Evolutionary conservation across 768 basidiomycete genomes (phyloP), one percentile per base, ranked within the genome.

Genomic region (Lactarius pseudohatsudake): DNA sequence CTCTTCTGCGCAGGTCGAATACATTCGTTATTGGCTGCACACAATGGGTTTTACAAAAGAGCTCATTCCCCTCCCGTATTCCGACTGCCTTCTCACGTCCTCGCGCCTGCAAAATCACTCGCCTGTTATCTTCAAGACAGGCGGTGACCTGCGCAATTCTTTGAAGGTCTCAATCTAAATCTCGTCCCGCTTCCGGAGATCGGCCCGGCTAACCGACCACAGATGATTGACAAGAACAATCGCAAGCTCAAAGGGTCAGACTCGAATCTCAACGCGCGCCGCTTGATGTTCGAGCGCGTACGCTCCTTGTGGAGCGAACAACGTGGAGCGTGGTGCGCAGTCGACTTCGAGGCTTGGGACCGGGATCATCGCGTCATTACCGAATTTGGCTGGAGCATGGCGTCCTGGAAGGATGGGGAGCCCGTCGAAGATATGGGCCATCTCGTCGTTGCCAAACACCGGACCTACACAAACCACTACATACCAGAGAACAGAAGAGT

Each of bases 341-440:
- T 94, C 59, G 93, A 94, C 74, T 88, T 94, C 68, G 93, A 94
- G 76, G 85, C 83, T 20, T 94, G 91, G 91, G 93, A 95, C 73
- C 75, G 76, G 50, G 90, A 92, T 53, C 89, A 92, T 72, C 83
- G 78, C 1, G 68, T 87, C 26, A 79, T 94, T 68, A 92, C 90
- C 30, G 94, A 96, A 74, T 89, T 92, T 70, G 94, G 94, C n/a
- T 94, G 85, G 82, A 85, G 86, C 70, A 72, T 79, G 10, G 70
- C 87, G 36, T 79, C 77, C 10, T 92, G 87, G 85, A 77, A 84
- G 58, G 77, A 82, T 30, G 86, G 81, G 4, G 53, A 78, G 50
- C 79, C 79, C 72, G 72, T 85, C 47, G 77, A 78, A 43, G 81
- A 86, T 59, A 71, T 77, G 53, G 86, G 83, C 0, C 89, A 92